Evolutionary conservation across 352 stramenopile species (phyloP).

Genomic region (Pythium brachiatum): DNA sequence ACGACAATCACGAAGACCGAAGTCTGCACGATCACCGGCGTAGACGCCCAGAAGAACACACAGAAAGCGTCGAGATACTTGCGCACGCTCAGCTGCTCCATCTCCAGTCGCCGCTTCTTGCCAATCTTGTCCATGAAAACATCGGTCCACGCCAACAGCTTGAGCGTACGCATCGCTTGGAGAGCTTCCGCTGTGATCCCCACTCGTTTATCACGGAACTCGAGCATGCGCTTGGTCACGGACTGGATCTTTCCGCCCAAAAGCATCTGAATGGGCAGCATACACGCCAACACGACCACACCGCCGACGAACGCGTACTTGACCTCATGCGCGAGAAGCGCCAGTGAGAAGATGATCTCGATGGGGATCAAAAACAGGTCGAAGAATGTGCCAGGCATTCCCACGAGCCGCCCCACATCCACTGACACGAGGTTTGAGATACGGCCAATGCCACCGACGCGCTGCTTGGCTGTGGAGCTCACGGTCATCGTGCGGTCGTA

Average conservation of each 20-base stretch:
- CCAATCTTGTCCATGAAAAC: slow-evolving; percentile 49
- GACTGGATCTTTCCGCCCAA: slow-evolving; percentile 76
- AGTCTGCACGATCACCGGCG: slow-evolving; percentile 84
- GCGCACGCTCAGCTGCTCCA: slow-evolving; percentile 60
- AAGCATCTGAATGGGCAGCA: slow-evolving; percentile 84
- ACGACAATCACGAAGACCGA: slow-evolving; percentile 80
- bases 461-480: slow-evolving; percentile 28
- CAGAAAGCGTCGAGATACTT: slow-evolving; percentile 90
- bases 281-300: slow-evolving; percentile 65
- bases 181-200: slow-evolving; percentile 62
- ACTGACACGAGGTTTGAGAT: slow-evolving; percentile 81
- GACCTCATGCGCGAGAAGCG: slow-evolving; percentile 71
- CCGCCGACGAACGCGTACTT: slow-evolving; percentile 85
- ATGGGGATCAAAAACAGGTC: slow-evolving; percentile 75
- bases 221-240: slow-evolving; percentile 69
- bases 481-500: slow-evolving; percentile 56
- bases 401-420: slow-evolving; percentile 70
- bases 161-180: slow-evolving; percentile 73
- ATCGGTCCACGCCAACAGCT: slow-evolving; percentile 69
- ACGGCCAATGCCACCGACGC: slow-evolving; percentile 43
- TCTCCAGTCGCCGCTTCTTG: slow-evolving; percentile 52
- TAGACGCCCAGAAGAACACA: slow-evolving; percentile 90
- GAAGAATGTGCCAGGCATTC: slow-evolving; percentile 71
- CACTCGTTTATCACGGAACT: slow-evolving; percentile 80
- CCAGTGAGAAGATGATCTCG: slow-evolving; percentile 73